A percentile compares a stretch with the other conserved stretches of the same genome.
Conservation (phyloP, 2,329 filamentous ascomycete species). For the Botrytis galanthina region DNA sequence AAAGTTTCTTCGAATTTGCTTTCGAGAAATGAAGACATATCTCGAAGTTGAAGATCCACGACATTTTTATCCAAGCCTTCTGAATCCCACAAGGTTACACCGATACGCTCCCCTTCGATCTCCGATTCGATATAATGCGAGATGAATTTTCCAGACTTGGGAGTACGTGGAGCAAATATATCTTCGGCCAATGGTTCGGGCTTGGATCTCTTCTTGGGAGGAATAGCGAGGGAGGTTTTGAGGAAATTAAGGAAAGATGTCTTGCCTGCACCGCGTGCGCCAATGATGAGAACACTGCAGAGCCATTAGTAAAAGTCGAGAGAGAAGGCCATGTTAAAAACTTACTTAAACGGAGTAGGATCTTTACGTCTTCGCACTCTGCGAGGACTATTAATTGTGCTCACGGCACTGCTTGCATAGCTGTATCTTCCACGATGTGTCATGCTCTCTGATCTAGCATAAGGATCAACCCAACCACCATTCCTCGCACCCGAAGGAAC, state of each 20-base stretch:
- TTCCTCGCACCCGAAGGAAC: slow-evolving; percentile 44
- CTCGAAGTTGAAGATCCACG: slow-evolving; percentile 88
- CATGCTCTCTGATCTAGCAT: slow-evolving; percentile 88
- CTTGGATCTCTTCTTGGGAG: slow-evolving; percentile 68
- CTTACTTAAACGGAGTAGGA: slow-evolving; percentile 97
- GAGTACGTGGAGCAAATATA: slow-evolving; percentile 46
- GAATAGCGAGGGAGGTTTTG: slow-evolving; percentile 77
- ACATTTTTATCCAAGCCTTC: slow-evolving; percentile 92
- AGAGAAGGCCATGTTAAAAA: slow-evolving; percentile 32
- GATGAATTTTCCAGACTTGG: slow-evolving; percentile 64
- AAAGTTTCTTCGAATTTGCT: slow-evolving; percentile 99
- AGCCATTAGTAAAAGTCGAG: slow-evolving; percentile 24
- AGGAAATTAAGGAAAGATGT: slow-evolving; percentile 97
- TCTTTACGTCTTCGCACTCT: slow-evolving; percentile 93
- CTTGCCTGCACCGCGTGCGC: slow-evolving; percentile 84
- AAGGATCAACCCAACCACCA: slow-evolving; percentile 67
- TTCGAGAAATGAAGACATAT: slow-evolving; percentile 89
- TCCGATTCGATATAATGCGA: slow-evolving; percentile 92
- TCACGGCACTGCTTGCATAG: slow-evolving; percentile 89
- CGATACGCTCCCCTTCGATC: slow-evolving; percentile 86
- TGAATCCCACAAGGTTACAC: slow-evolving; percentile 94
- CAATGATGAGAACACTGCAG: slow-evolving; percentile 80
- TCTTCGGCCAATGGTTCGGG: slow-evolving; percentile 47
- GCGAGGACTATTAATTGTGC: slow-evolving; percentile 88
- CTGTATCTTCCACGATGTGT: slow-evolving; percentile 93